These are phyloP conservation scores for Blattamonas nauphoetae DNA, from an alignment of 78 protist species.

Conservation along the genomic window DNA sequence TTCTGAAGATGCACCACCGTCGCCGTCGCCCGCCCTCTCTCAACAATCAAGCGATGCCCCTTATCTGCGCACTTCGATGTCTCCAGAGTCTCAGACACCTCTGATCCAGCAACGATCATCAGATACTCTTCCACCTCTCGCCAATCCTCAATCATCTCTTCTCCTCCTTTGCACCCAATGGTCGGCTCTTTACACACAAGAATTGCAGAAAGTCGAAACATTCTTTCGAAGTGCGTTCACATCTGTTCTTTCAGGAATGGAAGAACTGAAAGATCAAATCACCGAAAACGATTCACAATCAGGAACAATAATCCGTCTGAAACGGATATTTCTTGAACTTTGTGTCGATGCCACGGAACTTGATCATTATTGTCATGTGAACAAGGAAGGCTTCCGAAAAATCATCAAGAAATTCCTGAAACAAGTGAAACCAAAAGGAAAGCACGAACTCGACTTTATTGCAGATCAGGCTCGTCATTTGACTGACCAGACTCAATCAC, in stretches of 20 bases:
- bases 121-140: too few relatives aligned
- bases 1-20: too few relatives aligned
- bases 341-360: not conserved
- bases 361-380: not conserved
- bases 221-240: not conserved
- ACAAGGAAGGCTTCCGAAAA: constrained; percentile 4
- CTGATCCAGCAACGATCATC: too few relatives aligned
- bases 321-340: not conserved
- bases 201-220: not conserved
- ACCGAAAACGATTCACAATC: not conserved
- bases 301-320: not conserved
- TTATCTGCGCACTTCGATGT: too few relatives aligned
- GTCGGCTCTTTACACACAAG: not conserved
- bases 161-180: too few relatives aligned
- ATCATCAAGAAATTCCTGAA: constrained; percentile 2
- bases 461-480: too few relatives aligned
- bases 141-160: too few relatives aligned
- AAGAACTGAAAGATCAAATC: not conserved
- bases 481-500: not conserved
- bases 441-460: too few relatives aligned
- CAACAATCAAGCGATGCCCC: too few relatives aligned
- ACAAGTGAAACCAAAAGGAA: not conserved
- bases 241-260: not conserved
- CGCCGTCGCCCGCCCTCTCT: too few relatives aligned
- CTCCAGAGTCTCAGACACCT: too few relatives aligned